Conservation (phyloP, 2,329 filamentous ascomycete genomes). For the Stagonosporopsis rhizophila region DNA sequence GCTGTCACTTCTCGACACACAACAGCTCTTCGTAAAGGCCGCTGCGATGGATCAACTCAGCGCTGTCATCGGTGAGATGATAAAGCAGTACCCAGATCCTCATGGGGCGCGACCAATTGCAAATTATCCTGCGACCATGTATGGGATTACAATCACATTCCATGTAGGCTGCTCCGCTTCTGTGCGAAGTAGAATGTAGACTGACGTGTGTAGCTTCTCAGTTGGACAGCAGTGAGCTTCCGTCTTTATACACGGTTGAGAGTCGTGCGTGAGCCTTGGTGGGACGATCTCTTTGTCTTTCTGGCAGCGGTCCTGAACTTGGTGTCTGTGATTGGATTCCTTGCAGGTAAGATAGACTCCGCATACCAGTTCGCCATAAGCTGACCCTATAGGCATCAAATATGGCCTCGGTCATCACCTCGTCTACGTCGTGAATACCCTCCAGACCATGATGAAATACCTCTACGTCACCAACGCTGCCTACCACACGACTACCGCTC, state of each 20-base stretch:
- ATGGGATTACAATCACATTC: conserved; percentile 38
- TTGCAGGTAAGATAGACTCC: conserved; percentile 21
- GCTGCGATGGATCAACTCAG: conserved; percentile 21
- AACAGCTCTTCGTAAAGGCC: not conserved
- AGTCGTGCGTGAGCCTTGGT: conserved; percentile 39
- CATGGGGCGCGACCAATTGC: conserved; percentile 30
- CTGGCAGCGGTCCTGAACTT: conserved; percentile 36
- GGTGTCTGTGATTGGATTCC: conserved; percentile 27
- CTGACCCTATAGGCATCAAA: conserved; percentile 31
- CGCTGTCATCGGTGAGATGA: conserved; percentile 25
- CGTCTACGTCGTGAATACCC: conserved; percentile 19
- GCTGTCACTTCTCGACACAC: not conserved
- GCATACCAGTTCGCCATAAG: not conserved
- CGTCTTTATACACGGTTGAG: conserved; percentile 39
- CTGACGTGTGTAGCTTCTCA: conserved; percentile 30
- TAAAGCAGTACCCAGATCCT: conserved; percentile 32
- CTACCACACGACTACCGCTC: conserved; percentile 38
- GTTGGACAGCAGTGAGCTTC: conserved; percentile 35
- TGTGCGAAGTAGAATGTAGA: not conserved
- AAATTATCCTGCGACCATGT: conserved; percentile 33
- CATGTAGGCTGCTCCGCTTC: conserved; percentile 24
- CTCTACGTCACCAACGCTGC: conserved; percentile 36
- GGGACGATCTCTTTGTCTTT: conserved; percentile 46
- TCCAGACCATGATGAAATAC: conserved; percentile 29
- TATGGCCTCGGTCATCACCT: conserved; percentile 44